Conservation (phyloP, 2,329 filamentous ascomycete species). For the Colletotrichum sidae region DNA sequence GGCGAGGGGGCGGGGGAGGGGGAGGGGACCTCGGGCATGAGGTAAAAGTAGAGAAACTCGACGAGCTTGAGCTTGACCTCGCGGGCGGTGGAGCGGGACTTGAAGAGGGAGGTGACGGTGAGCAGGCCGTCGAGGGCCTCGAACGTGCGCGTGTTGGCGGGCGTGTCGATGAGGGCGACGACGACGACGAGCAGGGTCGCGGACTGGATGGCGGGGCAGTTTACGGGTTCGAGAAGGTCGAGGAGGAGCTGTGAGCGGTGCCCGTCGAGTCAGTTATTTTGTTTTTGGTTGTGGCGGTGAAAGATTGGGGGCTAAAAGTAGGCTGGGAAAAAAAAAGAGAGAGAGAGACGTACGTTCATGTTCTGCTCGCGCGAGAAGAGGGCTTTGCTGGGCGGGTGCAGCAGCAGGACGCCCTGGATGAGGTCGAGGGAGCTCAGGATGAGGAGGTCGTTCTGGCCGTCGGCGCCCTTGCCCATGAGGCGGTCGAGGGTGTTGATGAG, state of each 20-base stretch:
- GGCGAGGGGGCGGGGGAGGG: constrained; percentile 62
- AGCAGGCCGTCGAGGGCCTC: constrained; percentile 92
- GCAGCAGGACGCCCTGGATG: constrained; percentile 86
- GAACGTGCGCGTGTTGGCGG: constrained; percentile 90
- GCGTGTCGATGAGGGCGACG: constrained; percentile 86
- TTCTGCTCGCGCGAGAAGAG: constrained; percentile 90
- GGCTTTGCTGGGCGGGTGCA: constrained; percentile 89
- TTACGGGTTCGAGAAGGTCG: constrained; percentile 91
- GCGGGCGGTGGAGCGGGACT: constrained; percentile 83
- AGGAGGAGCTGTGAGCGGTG: constrained; percentile 74
- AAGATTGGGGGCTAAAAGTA: neutral
- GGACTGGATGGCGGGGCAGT: constrained; percentile 92
- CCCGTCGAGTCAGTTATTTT: neutral
- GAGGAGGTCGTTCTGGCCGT: constrained; percentile 86
- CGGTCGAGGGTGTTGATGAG: constrained; percentile 88
- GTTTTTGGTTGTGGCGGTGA: no score
- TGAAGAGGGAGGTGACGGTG: constrained; percentile 93
- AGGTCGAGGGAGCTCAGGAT: constrained; percentile 90
- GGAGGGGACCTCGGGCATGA: constrained; percentile 87
- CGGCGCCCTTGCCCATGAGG: constrained; percentile 83
- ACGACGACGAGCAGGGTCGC: constrained; percentile 91
- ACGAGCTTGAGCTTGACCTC: constrained; percentile 96
- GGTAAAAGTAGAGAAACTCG: constrained; percentile 98
- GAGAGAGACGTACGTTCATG: constrained; percentile 79
- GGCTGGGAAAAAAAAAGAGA: neutral